Conservation (phyloP, 148 eudicot species). For the Persicaria maculosa region DNA sequence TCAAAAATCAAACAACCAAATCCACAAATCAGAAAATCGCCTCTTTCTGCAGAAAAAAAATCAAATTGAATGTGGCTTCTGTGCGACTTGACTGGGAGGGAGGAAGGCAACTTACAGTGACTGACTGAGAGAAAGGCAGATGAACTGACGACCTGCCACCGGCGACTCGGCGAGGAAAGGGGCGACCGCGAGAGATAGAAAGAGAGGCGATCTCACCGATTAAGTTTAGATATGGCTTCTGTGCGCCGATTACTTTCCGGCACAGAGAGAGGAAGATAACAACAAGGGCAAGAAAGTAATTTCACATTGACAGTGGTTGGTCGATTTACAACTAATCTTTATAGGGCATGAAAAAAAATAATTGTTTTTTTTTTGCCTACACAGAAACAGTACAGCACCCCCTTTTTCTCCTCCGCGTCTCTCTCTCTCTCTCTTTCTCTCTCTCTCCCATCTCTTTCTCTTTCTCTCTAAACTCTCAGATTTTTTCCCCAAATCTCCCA, state of each 20-base stretch:
- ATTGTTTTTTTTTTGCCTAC: conserved; percentile 22
- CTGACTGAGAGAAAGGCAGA: too few relatives aligned
- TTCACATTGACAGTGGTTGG: not conserved
- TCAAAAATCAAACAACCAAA: too few relatives aligned
- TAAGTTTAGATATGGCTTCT: too few relatives aligned
- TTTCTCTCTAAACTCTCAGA: not conserved
- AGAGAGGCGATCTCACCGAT: too few relatives aligned
- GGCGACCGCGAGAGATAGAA: too few relatives aligned
- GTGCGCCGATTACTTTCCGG: not conserved
- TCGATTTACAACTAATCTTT: conserved; percentile 24
- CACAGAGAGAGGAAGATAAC: not conserved
- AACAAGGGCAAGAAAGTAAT: not conserved
- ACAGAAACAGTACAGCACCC: not conserved
- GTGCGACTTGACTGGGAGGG: too few relatives aligned
- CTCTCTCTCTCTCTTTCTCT: conserved; percentile 23
- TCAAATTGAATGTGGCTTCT: too few relatives aligned
- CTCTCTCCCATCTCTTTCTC: conserved; percentile 31
- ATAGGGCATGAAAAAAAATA: conserved; percentile 20
- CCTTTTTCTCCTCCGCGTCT: conserved; percentile 32
- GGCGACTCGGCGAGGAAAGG: too few relatives aligned
- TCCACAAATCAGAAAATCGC: too few relatives aligned
- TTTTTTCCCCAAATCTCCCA: not conserved
- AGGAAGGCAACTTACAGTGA: too few relatives aligned
- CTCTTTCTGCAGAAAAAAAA: too few relatives aligned
- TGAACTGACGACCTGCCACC: too few relatives aligned